phyloP scores from a whole-genome alignment of 2,329 filamentous ascomycete species.

The Neodidymelliopsis sp. region DNA sequence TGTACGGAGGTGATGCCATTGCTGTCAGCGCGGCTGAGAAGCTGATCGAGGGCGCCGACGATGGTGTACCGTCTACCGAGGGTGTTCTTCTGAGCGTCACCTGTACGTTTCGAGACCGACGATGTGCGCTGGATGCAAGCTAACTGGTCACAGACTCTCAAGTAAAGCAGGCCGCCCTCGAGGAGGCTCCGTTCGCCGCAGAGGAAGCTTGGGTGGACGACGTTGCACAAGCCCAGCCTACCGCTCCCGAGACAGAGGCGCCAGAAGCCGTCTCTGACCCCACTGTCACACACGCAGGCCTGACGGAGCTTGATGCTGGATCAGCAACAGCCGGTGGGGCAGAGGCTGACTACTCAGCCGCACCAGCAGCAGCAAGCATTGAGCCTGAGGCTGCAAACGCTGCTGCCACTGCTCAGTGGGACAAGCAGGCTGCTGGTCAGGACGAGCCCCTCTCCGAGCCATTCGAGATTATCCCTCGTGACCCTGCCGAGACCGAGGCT shows the following conservation, averaged over 20 bases:
- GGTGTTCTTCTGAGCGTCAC: conserved; percentile 72
- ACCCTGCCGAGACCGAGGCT: conserved; percentile 76
- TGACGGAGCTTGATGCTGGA: conserved; percentile 69
- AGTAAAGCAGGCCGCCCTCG: conserved; percentile 61
- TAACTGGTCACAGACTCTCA: conserved; percentile 59
- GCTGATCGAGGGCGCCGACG: conserved; percentile 75
- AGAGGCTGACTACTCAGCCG: conserved; percentile 36
- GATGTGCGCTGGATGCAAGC: background rate
- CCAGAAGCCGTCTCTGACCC: conserved; percentile 64
- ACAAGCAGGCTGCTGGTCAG: conserved; percentile 58
- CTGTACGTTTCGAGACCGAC: conserved; percentile 63
- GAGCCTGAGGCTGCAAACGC: conserved; percentile 55
- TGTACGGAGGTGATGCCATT: conserved; percentile 79
- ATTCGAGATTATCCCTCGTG: conserved; percentile 79
- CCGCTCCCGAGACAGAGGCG: conserved; percentile 44
- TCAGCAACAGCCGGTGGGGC: conserved; percentile 41
- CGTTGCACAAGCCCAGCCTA: conserved; percentile 54
- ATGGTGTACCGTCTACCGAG: conserved; percentile 69
- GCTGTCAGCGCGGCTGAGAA: conserved; percentile 79
- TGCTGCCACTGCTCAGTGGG: conserved; percentile 73
- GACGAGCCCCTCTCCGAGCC: conserved; percentile 65
- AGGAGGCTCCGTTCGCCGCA: conserved; percentile 62
- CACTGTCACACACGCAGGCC: conserved; percentile 69
- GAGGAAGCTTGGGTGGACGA: conserved; percentile 60
- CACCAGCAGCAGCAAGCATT: conserved; percentile 49